Evolutionary conservation across 2,329 filamentous ascomycete species (phyloP).

Genomic region (Ophiocordyceps camponoti-saundersi): DNA sequence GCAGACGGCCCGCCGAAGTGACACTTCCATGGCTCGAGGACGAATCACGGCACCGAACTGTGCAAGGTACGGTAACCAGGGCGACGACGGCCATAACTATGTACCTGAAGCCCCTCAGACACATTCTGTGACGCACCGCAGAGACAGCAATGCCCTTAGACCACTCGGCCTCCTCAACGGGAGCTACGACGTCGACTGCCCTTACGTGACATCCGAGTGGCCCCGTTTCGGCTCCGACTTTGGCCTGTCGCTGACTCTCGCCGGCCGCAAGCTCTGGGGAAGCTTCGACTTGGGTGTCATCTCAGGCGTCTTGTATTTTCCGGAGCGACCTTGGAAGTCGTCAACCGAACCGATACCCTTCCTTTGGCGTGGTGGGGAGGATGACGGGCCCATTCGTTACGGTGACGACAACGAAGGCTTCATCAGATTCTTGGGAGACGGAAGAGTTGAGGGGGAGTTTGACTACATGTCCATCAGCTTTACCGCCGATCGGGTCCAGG

Average conservation of each 20-base stretch:
- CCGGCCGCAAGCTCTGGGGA: slow-evolving; percentile 24
- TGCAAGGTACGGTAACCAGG: background rate
- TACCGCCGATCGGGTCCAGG: slow-evolving; percentile 6
- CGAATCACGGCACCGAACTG: slow-evolving; percentile 4
- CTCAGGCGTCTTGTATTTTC: slow-evolving; percentile 23
- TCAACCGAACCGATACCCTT: slow-evolving; percentile 12
- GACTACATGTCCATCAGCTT: slow-evolving; percentile 13
- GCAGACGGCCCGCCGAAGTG: slow-evolving; percentile 12
- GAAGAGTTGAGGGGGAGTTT: slow-evolving; percentile 15
- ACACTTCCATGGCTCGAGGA: slow-evolving; percentile 7
- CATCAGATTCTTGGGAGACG: slow-evolving; percentile 20
- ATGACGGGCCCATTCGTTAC: slow-evolving; percentile 10
- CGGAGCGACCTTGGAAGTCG: slow-evolving; percentile 15
- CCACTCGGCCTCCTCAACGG: slow-evolving; percentile 25
- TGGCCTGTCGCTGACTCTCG: slow-evolving; percentile 19
- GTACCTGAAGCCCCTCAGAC: slow-evolving; percentile 5
- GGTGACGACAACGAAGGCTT: slow-evolving; percentile 12
- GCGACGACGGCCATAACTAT: background rate
- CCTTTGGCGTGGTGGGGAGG: slow-evolving; percentile 19
- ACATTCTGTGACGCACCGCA: slow-evolving; percentile 4
- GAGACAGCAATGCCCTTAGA: slow-evolving; percentile 2
- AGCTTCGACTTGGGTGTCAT: slow-evolving; percentile 24
- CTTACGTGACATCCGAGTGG: slow-evolving; percentile 11
- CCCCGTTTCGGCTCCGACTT: slow-evolving; percentile 9
- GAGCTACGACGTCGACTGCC: slow-evolving; percentile 20